Conservation (phyloP, 768 basidiomycete species). For the Royoungia palumana region DNA sequence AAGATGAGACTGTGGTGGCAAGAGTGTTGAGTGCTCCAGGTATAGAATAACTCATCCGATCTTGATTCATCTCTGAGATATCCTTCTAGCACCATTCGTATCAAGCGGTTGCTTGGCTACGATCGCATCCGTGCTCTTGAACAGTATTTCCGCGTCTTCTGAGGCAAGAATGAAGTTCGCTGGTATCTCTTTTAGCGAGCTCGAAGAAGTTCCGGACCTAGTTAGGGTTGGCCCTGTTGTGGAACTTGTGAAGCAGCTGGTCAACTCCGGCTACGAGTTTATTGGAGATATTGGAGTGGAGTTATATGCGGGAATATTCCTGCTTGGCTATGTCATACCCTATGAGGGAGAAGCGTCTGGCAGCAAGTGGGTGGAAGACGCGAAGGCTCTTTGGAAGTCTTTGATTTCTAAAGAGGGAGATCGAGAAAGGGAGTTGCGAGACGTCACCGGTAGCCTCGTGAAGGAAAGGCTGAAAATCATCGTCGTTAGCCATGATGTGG, state of each 20-base stretch:
- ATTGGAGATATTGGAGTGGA: conserved; percentile 17
- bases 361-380: conserved; percentile 16
- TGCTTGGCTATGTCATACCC: conserved; percentile 22
- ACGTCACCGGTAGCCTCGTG: conserved; percentile 33
- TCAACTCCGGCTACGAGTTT: conserved; percentile 20
- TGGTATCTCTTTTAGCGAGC: conserved; percentile 6
- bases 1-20: not conserved
- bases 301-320: conserved; percentile 19
- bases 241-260: conserved; percentile 13
- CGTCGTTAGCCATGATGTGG: conserved; percentile 36
- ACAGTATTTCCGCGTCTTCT: conserved; percentile 10
- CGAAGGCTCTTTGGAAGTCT: conserved; percentile 31
- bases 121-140: conserved; percentile 18
- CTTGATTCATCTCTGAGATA: not conserved
- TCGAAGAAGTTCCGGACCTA: not conserved
- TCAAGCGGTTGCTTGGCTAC: conserved; percentile 15
- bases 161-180: conserved; percentile 12
- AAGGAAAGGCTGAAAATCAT: conserved; percentile 41
- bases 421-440: conserved; percentile 20
- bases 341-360: conserved; percentile 4
- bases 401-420: conserved; percentile 18
- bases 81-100: conserved; percentile 18
- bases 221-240: conserved; percentile 5
- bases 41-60: not conserved
- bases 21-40: conserved; percentile 19